Evolutionary conservation across 2,329 filamentous ascomycete genomes (phyloP).

Genomic region (Mariannaea elegans): DNA sequence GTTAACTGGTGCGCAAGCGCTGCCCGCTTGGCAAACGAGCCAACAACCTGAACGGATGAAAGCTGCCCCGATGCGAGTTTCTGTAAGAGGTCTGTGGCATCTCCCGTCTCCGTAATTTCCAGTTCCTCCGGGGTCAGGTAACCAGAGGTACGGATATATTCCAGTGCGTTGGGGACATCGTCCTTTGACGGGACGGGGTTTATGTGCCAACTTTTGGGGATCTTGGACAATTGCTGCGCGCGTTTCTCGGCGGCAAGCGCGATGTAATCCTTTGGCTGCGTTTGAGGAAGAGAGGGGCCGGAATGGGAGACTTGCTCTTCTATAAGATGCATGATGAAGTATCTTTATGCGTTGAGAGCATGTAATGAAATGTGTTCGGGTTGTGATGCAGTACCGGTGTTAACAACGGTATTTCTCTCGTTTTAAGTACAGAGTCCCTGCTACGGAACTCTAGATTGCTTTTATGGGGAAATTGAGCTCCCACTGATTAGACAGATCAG

Average conservation of each 20-base stretch:
- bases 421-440: no score
- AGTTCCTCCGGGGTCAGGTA: conserved; percentile 4
- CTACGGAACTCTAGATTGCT: no score
- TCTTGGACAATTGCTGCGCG: conserved; percentile 1
- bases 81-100: not conserved
- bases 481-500: no score
- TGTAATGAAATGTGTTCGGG: no score
- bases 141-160: conserved; percentile 10
- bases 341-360: no score
- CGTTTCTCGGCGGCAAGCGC: conserved; percentile 15
- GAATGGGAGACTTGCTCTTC: no score
- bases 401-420: no score
- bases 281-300: no score
- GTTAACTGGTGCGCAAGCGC: conserved; percentile 30
- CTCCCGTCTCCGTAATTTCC: conserved; percentile 12
- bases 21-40: conserved; percentile 19
- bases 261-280: no score
- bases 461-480: no score
- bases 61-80: conserved; percentile 17
- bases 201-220: conserved; percentile 15
- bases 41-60: conserved; percentile 23
- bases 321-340: no score
- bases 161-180: conserved; percentile 7
- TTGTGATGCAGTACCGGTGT: no score
- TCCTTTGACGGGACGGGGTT: not conserved